Evolutionary conservation across 2,329 filamentous ascomycete species (phyloP).

Genomic region (Leptodontidium sp.): DNA sequence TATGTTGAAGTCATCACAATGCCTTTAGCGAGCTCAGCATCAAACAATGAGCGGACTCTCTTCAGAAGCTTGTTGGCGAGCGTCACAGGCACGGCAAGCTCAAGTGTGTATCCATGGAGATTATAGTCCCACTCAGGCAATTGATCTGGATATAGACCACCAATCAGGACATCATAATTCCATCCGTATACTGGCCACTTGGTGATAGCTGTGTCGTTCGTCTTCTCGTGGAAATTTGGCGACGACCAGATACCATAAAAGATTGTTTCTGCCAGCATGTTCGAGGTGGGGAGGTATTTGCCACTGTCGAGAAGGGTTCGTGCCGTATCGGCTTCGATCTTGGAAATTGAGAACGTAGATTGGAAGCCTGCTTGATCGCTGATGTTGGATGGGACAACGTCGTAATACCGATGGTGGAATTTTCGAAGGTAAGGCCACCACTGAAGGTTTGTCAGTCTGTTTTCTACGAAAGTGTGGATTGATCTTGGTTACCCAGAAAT

Average conservation of each 20-base stretch:
- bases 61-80: slow-evolving; percentile 31
- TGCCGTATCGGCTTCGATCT: slow-evolving; percentile 30
- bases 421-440: slow-evolving; percentile 36
- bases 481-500: slow-evolving; percentile 25
- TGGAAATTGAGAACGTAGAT: slow-evolving; percentile 34
- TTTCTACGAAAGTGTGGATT: too few species aligned
- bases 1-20: slow-evolving; percentile 35
- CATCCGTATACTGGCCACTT: slow-evolving; percentile 36
- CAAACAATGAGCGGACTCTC: slow-evolving; percentile 30
- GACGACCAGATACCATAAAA: slow-evolving; percentile 32
- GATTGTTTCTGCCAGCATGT: slow-evolving; percentile 34
- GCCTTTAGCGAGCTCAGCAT: slow-evolving; percentile 24
- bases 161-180: slow-evolving; percentile 36
- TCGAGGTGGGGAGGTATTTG: slow-evolving; percentile 32
- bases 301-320: slow-evolving; percentile 31
- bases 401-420: slow-evolving; percentile 36
- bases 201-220: slow-evolving; percentile 22
- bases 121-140: slow-evolving; percentile 34
- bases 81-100: slow-evolving; percentile 35
- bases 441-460: background rate
- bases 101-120: slow-evolving; percentile 31
- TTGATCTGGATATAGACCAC: slow-evolving; percentile 32
- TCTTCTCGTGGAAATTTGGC: slow-evolving; percentile 37
- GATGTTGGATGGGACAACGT: slow-evolving; percentile 30
- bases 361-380: slow-evolving; percentile 33